phyloP scores from a whole-genome alignment of 805 yeast species.

The Candida endomychidarum region DNA sequence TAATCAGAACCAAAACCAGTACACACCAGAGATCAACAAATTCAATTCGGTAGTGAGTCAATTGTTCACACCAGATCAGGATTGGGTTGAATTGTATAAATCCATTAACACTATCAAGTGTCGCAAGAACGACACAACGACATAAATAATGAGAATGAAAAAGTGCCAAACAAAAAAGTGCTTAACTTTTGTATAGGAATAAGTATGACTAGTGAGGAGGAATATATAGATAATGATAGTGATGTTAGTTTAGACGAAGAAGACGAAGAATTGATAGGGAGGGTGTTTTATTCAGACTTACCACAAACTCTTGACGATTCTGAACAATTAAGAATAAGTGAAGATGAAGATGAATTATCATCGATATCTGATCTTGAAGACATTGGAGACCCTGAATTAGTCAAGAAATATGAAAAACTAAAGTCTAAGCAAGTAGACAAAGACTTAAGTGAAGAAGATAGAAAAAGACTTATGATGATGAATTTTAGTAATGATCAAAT shows the following conservation, averaged over 20 bases:
- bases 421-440: slow-evolving; percentile 30
- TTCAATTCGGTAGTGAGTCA: neutral
- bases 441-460: slow-evolving; percentile 49
- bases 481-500: slow-evolving; percentile 79
- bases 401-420: slow-evolving; percentile 28
- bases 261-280: slow-evolving; percentile 45
- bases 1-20: neutral
- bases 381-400: slow-evolving; percentile 35
- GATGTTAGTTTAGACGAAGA: slow-evolving; percentile 46
- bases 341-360: slow-evolving; percentile 23
- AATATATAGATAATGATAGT: slow-evolving; percentile 17
- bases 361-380: slow-evolving; percentile 19
- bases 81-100: slow-evolving; percentile 5
- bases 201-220: neutral
- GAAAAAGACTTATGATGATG: slow-evolving; percentile 61
- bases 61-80: neutral
- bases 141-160: neutral
- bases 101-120: neutral
- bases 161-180: neutral
- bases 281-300: slow-evolving; percentile 35
- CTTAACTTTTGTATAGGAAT: neutral
- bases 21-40: neutral
- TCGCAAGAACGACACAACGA: too few species aligned
- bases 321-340: slow-evolving; percentile 19
- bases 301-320: slow-evolving; percentile 14